Base-by-base conservation (phyloP, 805 yeast species). In the Candida hungchunana region DNA sequence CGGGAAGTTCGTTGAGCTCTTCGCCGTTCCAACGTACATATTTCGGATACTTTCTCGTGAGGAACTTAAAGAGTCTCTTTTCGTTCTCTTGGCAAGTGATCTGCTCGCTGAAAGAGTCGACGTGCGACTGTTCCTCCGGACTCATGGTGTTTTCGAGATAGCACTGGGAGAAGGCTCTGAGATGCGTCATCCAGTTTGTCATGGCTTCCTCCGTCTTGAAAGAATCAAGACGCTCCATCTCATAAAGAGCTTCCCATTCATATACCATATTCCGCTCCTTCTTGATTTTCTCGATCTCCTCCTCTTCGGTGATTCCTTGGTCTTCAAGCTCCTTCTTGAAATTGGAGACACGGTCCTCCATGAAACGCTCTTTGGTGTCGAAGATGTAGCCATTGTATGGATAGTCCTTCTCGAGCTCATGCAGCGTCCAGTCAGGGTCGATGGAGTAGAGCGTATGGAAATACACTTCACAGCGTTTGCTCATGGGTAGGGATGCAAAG, bases 11-110 rank as follows among this genome's bases (percentile, higher is more conserved):
- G 3, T 38, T 11, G 13, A 51, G 39, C 9, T 34, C 51, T 18
- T 57, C 60, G 8, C 67, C 63, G 31, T 61, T 59, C 68, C 68
- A 69, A 41, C 72, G 47, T 38, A 55, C 62, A 47, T 59, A 69
- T 13, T 52, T 50, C 7, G 75, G 74, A 13, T 50, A 56, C 31
- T 60, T 45, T 36, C 57, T 53, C 2, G 72, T 59, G 31, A 69
- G 46, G 62, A 66, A 69, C 22, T 63, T 67, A 51, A 66, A 68
- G 6, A 69, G 43, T 42, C 64, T 53, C 20, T 55, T 41, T 46
- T 69, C 73, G 14, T 37, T 37, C 18, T 40, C 39, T 19, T 33
- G 25, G 35, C 54, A 51, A 2, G 50, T 45, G 29, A 48, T 37
- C 8, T 31, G 31, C 6, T 31, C 26, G 22, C 34, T 26, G 20